These are phyloP conservation scores for Stereocaulon alpinum DNA, from an alignment of 495 filamentous ascomycete genomes.

Conservation along the genomic window DNA sequence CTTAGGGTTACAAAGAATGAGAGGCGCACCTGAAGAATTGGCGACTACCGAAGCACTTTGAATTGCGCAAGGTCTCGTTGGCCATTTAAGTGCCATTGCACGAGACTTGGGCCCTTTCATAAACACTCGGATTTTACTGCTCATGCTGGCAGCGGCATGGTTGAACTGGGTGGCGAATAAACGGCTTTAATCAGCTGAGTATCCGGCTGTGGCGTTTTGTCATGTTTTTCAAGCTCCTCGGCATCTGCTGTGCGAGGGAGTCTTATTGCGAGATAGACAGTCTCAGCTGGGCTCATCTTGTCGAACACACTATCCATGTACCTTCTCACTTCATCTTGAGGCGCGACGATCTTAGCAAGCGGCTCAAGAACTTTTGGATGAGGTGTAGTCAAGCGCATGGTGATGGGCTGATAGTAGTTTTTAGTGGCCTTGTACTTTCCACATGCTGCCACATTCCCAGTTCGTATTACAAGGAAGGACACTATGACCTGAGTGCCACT, in stretches of 20 bases:
- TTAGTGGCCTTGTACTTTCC: slow-evolving; percentile 31
- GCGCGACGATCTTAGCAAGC: slow-evolving; percentile 69
- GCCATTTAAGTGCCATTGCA: not conserved
- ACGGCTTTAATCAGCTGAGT: not conserved
- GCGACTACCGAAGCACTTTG: not conserved
- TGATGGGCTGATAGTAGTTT: slow-evolving; percentile 88
- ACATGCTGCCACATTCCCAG: slow-evolving; percentile 34
- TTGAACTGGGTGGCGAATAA: slow-evolving; percentile 16
- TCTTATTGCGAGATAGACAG: slow-evolving; percentile 16
- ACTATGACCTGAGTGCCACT: slow-evolving; percentile 39
- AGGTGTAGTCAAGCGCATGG: slow-evolving; percentile 59
- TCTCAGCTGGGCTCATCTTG: slow-evolving; percentile 20
- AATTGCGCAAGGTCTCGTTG: not conserved
- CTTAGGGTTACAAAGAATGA: too few relatives aligned
- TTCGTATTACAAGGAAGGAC: slow-evolving; percentile 42
- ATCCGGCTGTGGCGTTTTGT: not conserved
- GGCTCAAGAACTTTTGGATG: slow-evolving; percentile 56
- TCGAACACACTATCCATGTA: slow-evolving; percentile 84
- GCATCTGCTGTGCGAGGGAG: slow-evolving; percentile 14
- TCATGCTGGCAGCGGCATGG: slow-evolving; percentile 17
- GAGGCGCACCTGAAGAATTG: too few relatives aligned
- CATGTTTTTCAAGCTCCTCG: not conserved
- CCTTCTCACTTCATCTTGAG: slow-evolving; percentile 62
- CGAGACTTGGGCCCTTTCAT: not conserved
- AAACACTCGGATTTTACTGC: not conserved